A percentile compares a stretch with the other conserved stretches of the same genome.
These are phyloP conservation scores for Kwoniella shivajii DNA, from an alignment of 1,284 basidiomycete genomes.

Conservation along the genomic window DNA sequence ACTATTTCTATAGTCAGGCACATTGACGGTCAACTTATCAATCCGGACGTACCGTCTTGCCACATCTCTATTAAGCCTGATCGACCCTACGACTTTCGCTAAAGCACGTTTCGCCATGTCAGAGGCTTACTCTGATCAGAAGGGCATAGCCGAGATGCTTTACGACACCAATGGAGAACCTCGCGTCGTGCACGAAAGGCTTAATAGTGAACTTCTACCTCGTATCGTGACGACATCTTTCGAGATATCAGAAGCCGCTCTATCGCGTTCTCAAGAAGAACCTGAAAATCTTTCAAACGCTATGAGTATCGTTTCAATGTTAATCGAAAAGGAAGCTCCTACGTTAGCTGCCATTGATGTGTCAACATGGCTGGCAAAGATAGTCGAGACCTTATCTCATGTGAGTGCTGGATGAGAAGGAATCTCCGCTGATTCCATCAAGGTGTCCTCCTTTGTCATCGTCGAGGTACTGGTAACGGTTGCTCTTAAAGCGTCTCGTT, in stretches of 20 bases:
- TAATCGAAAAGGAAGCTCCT: constrained; percentile 36
- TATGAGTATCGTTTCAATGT: constrained; percentile 17
- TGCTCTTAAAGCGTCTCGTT: constrained; percentile 58
- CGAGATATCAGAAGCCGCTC: background rate
- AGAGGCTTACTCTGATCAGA: background rate
- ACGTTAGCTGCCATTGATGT: constrained; percentile 25
- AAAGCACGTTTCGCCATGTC: background rate
- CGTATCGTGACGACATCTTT: constrained; percentile 28
- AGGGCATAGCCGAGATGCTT: background rate
- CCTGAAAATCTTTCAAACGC: constrained; percentile 13
- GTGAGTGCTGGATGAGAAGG: constrained; percentile 27
- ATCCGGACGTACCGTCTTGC: background rate
- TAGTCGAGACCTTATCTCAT: constrained; percentile 36
- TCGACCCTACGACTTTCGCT: background rate
- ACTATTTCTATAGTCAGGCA: background rate
- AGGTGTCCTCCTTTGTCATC: constrained; percentile 69
- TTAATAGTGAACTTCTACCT: constrained; percentile 21
- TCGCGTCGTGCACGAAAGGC: constrained; percentile 2
- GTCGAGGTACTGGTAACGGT: constrained; percentile 64
- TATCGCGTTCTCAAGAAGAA: background rate
- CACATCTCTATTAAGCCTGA: background rate
- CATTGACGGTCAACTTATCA: background rate
- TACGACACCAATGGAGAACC: constrained; percentile 3
- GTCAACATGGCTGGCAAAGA: constrained; percentile 42
- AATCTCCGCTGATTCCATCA: background rate